A percentile compares a stretch with the other conserved stretches of the same genome.
Conservation (phyloP, 495 filamentous ascomycete species). For the Penicillium flavigenum region DNA sequence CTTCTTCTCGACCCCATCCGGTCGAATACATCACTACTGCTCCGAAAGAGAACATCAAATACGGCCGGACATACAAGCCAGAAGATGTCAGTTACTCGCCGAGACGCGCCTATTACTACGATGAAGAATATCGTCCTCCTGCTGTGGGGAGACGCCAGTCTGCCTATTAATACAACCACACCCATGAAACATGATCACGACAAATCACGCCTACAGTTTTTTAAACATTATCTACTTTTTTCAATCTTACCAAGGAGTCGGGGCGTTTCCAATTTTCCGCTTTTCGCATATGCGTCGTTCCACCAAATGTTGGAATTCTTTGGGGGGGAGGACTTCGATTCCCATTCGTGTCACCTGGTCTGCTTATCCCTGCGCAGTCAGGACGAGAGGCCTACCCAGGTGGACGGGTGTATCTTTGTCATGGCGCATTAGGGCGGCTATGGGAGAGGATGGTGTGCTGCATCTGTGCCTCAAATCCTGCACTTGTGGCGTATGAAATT, state of each 20-base stretch:
- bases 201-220: slow-evolving; percentile 23
- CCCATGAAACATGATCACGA: slow-evolving; percentile 16
- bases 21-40: slow-evolving; percentile 21
- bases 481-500: slow-evolving; percentile 19
- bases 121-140: slow-evolving; percentile 25
- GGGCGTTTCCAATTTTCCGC: slow-evolving; percentile 6
- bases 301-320: slow-evolving; percentile 17
- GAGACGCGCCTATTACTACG: slow-evolving; percentile 18
- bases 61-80: slow-evolving; percentile 19
- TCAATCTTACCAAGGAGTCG: not conserved
- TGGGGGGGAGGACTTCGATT: not conserved
- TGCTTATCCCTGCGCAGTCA: not conserved
- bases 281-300: slow-evolving; percentile 7
- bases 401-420: not conserved
- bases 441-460: slow-evolving; percentile 14
- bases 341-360: not conserved
- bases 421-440: slow-evolving; percentile 17
- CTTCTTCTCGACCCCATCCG: slow-evolving; percentile 13
- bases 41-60: slow-evolving; percentile 20
- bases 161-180: slow-evolving; percentile 16
- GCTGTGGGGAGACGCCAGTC: slow-evolving; percentile 29
- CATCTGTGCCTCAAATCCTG: slow-evolving; percentile 6
- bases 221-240: slow-evolving; percentile 2
- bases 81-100: slow-evolving; percentile 17
- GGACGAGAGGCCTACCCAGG: not conserved